Base-by-base conservation (phyloP, 129 eudicot genomes). In the Helianthus tuberosus region DNA sequence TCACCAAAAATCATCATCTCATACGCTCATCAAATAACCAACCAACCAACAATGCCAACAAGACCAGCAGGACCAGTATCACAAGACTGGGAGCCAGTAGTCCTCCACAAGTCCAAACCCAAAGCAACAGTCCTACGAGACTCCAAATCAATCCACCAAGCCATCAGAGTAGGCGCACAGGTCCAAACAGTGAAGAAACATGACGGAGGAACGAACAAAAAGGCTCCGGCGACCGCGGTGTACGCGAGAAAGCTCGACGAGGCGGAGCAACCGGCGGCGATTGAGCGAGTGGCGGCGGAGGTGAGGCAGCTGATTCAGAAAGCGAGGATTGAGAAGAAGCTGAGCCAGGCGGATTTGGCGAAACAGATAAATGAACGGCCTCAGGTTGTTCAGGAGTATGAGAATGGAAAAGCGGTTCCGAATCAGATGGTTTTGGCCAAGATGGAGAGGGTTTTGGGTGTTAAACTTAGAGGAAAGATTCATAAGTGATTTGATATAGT, bases 11-110 rank as follows among this genome's bases (percentile, higher is more conserved):
- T 17, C n/a, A 3, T 38, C 3, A 15, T 17, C 36, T 13, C 29
- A 61, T 41, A 27, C 3, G 64, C 6, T 69, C 1, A 32, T 3
- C 32, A 1, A 27, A 11, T 3, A 4, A 11, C 13, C n/a, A n/a
- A n/a, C n/a, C n/a, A n/a, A n/a, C n/a, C 5, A 39, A 39, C 0
- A 13, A 86, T 87, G 96, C 79, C 91, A 35, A 81, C 75, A 77
- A 67, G 91, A 75, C 15, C 70, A 16, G 25, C 82, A 11, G 89
- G 89, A 11, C 61, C 79, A 3, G 36, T 82, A 6, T 38, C 82
- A 0, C 96, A 89, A 65, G 96, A 89, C 36, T 89, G 92, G 96
- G 88, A 89, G 79, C 96, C 96, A 1, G 84, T 89, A 13, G 89
- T 87, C 54, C 89, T 89, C 55, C 86, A 80, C 77, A 89, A 89